A percentile compares a stretch with the other conserved stretches of the same genome.
Evolutionary conservation across 2,329 filamentous ascomycete species (phyloP).

Genomic region (Penicillium freii): DNA sequence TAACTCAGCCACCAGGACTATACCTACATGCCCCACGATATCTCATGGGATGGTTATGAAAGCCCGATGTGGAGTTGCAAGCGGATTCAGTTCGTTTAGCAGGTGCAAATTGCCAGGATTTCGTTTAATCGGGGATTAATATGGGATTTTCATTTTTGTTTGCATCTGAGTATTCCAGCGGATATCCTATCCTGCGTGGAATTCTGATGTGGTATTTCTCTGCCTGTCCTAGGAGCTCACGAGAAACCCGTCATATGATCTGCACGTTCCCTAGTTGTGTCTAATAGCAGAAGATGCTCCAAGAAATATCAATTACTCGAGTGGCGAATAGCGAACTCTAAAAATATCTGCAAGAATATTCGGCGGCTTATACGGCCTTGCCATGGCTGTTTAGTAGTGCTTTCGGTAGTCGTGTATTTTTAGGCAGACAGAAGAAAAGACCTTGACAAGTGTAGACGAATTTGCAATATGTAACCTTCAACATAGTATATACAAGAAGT

Average conservation of each 20-base stretch:
- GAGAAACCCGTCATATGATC: too few relatives aligned
- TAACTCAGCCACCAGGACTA: background rate
- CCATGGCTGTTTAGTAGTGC: background rate
- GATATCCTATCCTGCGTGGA: background rate
- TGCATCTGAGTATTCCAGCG: background rate
- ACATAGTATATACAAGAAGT: background rate
- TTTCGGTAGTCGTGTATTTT: too few relatives aligned
- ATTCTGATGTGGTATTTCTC: too few relatives aligned
- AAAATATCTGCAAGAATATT: too few relatives aligned
- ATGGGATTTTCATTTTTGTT: background rate
- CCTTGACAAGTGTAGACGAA: too few relatives aligned
- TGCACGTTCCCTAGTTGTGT: background rate
- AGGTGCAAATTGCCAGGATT: background rate
- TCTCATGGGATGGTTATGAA: background rate
- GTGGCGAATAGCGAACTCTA: background rate
- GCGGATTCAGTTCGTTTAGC: background rate
- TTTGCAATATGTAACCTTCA: background rate
- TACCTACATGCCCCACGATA: background rate
- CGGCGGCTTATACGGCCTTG: background rate
- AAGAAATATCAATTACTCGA: background rate
- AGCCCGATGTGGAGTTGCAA: background rate
- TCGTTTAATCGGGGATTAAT: too few relatives aligned
- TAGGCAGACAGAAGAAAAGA: too few relatives aligned
- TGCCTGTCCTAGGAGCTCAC: too few relatives aligned
- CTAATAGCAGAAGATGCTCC: background rate